Conservation (phyloP, 441 rosid genomes). For the Adansonia grandidieri region DNA sequence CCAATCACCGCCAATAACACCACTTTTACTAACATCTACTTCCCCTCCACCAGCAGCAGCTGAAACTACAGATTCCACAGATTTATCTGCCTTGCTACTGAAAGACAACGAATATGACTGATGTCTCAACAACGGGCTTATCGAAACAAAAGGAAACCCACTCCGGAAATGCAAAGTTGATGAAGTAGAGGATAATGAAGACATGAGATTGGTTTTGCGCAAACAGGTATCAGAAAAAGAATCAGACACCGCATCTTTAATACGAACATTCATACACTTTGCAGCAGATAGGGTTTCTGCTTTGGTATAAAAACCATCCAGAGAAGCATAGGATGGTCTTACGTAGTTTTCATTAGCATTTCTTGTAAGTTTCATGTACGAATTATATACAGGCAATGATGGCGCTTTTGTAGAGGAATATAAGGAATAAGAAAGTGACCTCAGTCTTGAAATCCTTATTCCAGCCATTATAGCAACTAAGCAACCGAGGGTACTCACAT, state of each 20-base stretch:
- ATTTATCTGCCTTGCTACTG: slow-evolving; percentile 46
- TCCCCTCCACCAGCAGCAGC: slow-evolving; percentile 44
- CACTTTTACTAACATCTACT: slow-evolving; percentile 34
- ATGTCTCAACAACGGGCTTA: slow-evolving; percentile 33
- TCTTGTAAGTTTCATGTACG: slow-evolving; percentile 26
- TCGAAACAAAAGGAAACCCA: slow-evolving; percentile 37
- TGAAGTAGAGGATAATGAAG: slow-evolving; percentile 30
- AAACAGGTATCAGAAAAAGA: not conserved
- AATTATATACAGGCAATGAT: slow-evolving; percentile 20
- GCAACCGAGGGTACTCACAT: slow-evolving; percentile 11
- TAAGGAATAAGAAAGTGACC: slow-evolving; percentile 34
- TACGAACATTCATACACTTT: slow-evolving; percentile 23
- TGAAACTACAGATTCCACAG: slow-evolving; percentile 34
- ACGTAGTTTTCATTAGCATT: slow-evolving; percentile 25
- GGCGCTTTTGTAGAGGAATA: not conserved
- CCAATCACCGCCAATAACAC: slow-evolving; percentile 50
- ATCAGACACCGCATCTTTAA: slow-evolving; percentile 22
- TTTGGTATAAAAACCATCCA: slow-evolving; percentile 24
- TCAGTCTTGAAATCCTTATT: slow-evolving; percentile 47
- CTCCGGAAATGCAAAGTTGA: slow-evolving; percentile 24
- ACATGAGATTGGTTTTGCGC: slow-evolving; percentile 21
- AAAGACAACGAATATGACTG: slow-evolving; percentile 47
- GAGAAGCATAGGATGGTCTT: slow-evolving; percentile 29
- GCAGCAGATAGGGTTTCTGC: slow-evolving; percentile 26
- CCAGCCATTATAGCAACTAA: slow-evolving; percentile 44